Evolutionary conservation across 1,139 yeast genomes (phyloP), one percentile per base, ranked within the genome.

Genomic region (Meyerozyma athensensis): DNA sequence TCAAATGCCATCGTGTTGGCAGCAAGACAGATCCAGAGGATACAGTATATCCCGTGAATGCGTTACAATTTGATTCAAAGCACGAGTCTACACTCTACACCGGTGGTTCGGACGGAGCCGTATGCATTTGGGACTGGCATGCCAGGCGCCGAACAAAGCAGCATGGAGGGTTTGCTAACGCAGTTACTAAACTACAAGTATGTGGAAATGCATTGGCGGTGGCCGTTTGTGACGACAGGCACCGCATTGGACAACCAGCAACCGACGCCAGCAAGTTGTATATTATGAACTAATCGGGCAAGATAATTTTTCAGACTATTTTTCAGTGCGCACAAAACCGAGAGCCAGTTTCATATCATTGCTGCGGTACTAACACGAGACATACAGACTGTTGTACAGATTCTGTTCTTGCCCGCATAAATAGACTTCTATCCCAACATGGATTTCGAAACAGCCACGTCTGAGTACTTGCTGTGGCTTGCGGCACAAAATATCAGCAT

Each of bases 71-170:
- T 51, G 74, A 74, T 45, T 71, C 72, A 2, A 48, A 45, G 26
- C 60, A 61, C 39, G 62, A 65, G 13, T 69, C 78, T 0, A 65
- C 86, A 22, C 39, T 45, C 5, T 81, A 78, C 53, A 84, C 96
- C 0, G 86, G 81, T 1, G 96, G 95, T 0, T 79, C 90, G 1
- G 96, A 89, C 57, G 81, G 87, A 0, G 63, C 74, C 31, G 76
- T 87, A 1, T 82, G 87, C 46, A 58, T 81, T 14, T 89, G 97
- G 97, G 86, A 86, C 51, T 74, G 75, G 54, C 64, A 69, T 34
- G 66, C 79, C 28, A 68, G 79, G 40, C 82, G 79, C 57, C 70
- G 89, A 48, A 65, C 76, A 46, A 78, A 68, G 52, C 81, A 79
- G 52, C 77, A 71, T 43, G 72, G 77, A 9, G 72, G 70, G 42